phyloP scores from a whole-genome alignment of 192 early-diverging fungal genomes.

The Lunasporangiospora selenospora region DNA sequence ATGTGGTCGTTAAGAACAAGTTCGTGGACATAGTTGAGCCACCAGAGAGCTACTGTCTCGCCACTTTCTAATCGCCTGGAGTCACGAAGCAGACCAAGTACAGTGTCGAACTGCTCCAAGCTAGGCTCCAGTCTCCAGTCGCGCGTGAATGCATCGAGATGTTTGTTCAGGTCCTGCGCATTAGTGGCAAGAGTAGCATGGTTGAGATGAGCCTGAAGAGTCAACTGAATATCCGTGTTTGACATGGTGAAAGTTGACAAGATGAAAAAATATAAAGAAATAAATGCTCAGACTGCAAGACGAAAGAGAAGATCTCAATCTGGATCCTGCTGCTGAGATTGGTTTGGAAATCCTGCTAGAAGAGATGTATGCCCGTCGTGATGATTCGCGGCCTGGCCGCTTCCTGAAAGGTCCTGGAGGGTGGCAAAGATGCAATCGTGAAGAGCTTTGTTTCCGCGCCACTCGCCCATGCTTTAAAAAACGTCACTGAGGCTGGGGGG shows the following conservation, averaged over 20 bases:
- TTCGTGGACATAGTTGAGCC: conserved; percentile 30
- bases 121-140: conserved; percentile 40
- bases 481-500: too few species aligned
- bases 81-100: conserved; percentile 14
- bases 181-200: conserved; percentile 16
- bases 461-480: too few species aligned
- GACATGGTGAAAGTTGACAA: conserved; percentile 12
- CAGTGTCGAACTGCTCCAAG: conserved; percentile 29
- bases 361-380: too few species aligned
- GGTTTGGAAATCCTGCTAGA: too few species aligned
- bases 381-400: too few species aligned
- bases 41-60: conserved; percentile 26
- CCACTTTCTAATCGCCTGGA: background rate
- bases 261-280: background rate
- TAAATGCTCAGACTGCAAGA: too few species aligned
- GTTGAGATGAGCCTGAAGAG: conserved; percentile 34
- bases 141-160: conserved; percentile 32
- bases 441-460: too few species aligned
- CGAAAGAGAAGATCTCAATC: too few species aligned
- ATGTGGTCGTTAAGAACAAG: conserved; percentile 9
- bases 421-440: too few species aligned
- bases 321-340: too few species aligned
- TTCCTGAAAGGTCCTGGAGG: too few species aligned
- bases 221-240: conserved; percentile 26
- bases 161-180: conserved; percentile 10